A percentile compares a stretch with the other conserved stretches of the same genome.
phyloP scores from a whole-genome alignment of 164 flowering plant species.

The Chloranthus sessilifolius region DNA sequence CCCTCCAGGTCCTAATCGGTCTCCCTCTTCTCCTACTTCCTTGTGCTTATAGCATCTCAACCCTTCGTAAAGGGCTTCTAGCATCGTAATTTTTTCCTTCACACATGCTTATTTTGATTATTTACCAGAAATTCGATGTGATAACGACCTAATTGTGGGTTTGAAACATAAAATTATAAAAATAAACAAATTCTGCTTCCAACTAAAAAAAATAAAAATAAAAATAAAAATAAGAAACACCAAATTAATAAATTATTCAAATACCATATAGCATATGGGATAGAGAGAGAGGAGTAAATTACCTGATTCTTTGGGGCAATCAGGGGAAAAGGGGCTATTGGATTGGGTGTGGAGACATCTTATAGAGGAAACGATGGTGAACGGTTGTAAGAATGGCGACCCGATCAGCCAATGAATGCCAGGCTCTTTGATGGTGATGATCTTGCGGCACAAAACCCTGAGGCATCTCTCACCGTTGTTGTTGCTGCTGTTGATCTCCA shows the following conservation, averaged over 20 bases:
- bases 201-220: background rate
- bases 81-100: too few species aligned
- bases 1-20: too few species aligned
- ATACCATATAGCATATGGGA: background rate
- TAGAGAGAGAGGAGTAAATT: constrained; percentile 1
- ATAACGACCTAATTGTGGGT: too few species aligned
- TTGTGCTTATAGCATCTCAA: too few species aligned
- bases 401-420: constrained; percentile 86
- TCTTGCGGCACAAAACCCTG: constrained; percentile 24
- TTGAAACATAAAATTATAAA: too few species aligned
- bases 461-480: constrained; percentile 7
- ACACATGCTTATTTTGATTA: too few species aligned
- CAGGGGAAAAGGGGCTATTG: constrained; percentile 37
- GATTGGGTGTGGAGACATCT: constrained; percentile 52
- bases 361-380: constrained; percentile 54
- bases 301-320: constrained; percentile 69
- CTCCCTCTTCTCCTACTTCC: too few species aligned
- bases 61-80: too few species aligned
- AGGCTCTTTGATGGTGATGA: constrained; percentile 18
- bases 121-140: too few species aligned
- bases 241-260: background rate
- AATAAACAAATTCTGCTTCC: background rate
- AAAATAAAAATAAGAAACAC: background rate
- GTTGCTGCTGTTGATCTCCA: constrained; percentile 14
- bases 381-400: constrained; percentile 65